Evolutionary conservation across 164 flowering plant genomes (phyloP).

Genomic region (Vitis cinerea): DNA sequence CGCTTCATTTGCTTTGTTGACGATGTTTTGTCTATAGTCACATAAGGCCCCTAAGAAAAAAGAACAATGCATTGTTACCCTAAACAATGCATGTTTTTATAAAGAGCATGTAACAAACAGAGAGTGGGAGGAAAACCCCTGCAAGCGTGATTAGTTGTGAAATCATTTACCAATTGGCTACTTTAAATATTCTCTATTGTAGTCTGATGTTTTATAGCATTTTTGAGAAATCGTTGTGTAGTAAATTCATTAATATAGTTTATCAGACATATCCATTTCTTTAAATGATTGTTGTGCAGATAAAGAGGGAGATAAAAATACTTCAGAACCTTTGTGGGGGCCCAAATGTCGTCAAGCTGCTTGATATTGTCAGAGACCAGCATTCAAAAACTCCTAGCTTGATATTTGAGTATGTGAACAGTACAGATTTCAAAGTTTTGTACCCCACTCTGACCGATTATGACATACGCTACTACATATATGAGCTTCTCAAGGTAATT

Average conservation of each 20-base stretch:
- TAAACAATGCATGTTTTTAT: too few species aligned
- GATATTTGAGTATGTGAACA: conserved; percentile 74
- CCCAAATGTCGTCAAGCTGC: conserved; percentile 66
- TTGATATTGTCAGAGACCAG: conserved; percentile 76
- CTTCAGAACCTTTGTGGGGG: conserved; percentile 84
- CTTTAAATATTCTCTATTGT: too few species aligned
- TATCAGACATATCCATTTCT: not conserved
- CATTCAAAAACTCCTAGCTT: conserved; percentile 82
- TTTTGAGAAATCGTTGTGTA: not conserved
- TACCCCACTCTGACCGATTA: conserved; percentile 75
- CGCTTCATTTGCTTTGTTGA: too few species aligned
- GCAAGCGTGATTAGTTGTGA: too few species aligned
- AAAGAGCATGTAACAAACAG: too few species aligned
- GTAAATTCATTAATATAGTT: not conserved
- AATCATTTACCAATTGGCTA: too few species aligned
- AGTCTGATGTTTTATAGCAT: too few species aligned
- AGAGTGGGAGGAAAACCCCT: too few species aligned
- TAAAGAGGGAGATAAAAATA: conserved; percentile 77
- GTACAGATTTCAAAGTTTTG: conserved; percentile 72
- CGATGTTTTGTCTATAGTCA: too few species aligned
- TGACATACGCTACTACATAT: conserved; percentile 77
- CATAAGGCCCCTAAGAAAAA: too few species aligned
- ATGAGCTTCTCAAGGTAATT: conserved; percentile 75
- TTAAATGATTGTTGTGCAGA: conserved; percentile 33
- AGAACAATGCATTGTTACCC: too few species aligned